Evolutionary conservation across 2,329 filamentous ascomycete genomes (phyloP), one percentile per base, ranked within the genome.

Genomic region (Fusarium avenaceum): DNA sequence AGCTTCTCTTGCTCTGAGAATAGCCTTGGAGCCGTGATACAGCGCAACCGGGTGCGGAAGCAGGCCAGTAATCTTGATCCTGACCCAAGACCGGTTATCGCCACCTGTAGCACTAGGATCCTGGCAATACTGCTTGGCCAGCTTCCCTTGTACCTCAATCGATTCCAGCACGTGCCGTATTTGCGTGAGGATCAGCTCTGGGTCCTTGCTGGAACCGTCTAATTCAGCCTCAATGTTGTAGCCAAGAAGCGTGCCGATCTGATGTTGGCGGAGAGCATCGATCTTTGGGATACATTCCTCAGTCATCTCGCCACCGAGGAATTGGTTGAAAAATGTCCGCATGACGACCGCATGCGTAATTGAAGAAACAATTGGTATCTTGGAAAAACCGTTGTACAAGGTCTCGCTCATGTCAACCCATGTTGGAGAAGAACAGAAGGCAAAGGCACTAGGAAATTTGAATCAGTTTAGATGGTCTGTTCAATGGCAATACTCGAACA

Each of bases 151-250:
- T 20, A 59, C 51, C 7, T 70, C 53, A 11, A 70, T 71, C 4
- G 64, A 71, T 8, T 48, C 54, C 17, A 71, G 15, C 3, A 71
- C 67, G 26, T 61, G 48, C 30, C 68, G 45, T 2, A 56, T 68
- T 55, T 71, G 64, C 7, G 28, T 49, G 7, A 54, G 32, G 26
- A 72, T 72, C 24, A 72, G 26, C 13, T 70, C n/a, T 7, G 64
- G 64, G 32, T 71, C 64, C 15, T 72, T 72, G 57, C 70, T 70
- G 11, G 58, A 69, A 14, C 69, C 67, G n/a, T 71, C 67, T 26
- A 61, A 30, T 8, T 63, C 58, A 5, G 69, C 67, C 48, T 72
- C 69, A 19, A 72, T 72, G 32, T 70, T 70, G 30, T 70, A 72
- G 6, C 70, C 67, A 3, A 72, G 62, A 24, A 72, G 49, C 9